Percentiles rank a stretch among this genome's conserved stretches.
phyloP scores from a whole-genome alignment of 75 land plant species.

The Pinus albicaulis region DNA sequence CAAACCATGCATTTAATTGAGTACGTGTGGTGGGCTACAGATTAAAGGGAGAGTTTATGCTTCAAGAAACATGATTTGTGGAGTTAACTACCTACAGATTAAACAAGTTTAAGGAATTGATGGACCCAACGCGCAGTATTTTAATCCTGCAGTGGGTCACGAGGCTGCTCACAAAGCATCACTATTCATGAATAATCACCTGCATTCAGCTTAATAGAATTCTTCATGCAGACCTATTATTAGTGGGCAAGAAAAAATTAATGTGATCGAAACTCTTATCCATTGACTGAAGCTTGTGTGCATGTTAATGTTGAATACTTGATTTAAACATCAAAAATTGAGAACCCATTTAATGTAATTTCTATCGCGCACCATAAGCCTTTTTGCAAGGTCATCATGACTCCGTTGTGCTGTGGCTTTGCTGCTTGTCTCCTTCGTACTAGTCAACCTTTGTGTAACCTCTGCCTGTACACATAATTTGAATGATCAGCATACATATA shows the following conservation, averaged over 20 bases:
- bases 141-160: no score
- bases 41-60: no score
- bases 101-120: no score
- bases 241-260: not conserved
- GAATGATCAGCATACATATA: not conserved
- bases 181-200: no score
- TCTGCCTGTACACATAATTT: constrained; percentile 66
- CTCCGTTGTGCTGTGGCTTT: constrained; percentile 41
- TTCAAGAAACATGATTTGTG: no score
- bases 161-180: no score
- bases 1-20: no score
- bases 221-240: not conserved
- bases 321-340: not conserved
- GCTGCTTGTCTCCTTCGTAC: constrained; percentile 60
- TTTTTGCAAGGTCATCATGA: constrained; percentile 96
- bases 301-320: not conserved
- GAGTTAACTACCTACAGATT: no score
- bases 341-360: not conserved
- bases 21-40: no score
- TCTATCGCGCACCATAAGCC: constrained; percentile 65
- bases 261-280: not conserved
- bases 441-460: constrained; percentile 83
- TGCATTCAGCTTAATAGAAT: not conserved
- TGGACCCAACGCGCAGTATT: no score
- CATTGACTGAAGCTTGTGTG: not conserved